phyloP scores from a whole-genome alignment of 148 eudicot species.

The Camellia granthamiana region DNA sequence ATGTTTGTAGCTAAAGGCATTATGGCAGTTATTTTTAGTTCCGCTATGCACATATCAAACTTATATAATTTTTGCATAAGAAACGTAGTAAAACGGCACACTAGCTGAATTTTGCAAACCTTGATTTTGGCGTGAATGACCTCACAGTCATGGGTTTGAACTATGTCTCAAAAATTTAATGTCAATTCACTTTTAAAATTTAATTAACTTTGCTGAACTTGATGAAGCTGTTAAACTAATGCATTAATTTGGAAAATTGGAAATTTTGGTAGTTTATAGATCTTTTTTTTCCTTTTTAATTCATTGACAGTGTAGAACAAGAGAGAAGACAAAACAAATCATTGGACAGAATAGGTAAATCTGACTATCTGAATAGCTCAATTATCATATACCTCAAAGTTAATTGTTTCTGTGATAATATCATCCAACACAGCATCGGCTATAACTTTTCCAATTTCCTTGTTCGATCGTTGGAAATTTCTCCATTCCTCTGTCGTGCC shows the following conservation, averaged over 20 bases:
- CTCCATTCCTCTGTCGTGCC: not conserved
- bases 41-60: not conserved
- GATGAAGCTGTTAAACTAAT: not conserved
- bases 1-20: not conserved
- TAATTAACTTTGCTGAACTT: not conserved
- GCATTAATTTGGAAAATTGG: not conserved
- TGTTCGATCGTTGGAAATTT: not conserved
- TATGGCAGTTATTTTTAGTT: not conserved
- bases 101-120: not conserved
- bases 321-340: not conserved
- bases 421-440: constrained; percentile 12
- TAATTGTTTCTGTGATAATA: not conserved
- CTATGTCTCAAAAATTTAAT: not conserved
- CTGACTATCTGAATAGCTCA: not conserved
- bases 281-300: not conserved
- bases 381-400: not conserved
- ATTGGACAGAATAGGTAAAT: not conserved
- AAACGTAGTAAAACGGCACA: no score
- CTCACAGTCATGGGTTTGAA: not conserved
- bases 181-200: not conserved
- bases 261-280: not conserved
- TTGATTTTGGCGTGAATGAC: not conserved
- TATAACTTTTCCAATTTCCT: constrained; percentile 5
- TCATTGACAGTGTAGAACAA: not conserved
- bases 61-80: not conserved